Percentiles rank a stretch among this genome's conserved stretches.
These are phyloP conservation scores for Phaeomoniella chlamydospora DNA, from an alignment of 2,329 filamentous ascomycete species.

Conservation along the genomic window DNA sequence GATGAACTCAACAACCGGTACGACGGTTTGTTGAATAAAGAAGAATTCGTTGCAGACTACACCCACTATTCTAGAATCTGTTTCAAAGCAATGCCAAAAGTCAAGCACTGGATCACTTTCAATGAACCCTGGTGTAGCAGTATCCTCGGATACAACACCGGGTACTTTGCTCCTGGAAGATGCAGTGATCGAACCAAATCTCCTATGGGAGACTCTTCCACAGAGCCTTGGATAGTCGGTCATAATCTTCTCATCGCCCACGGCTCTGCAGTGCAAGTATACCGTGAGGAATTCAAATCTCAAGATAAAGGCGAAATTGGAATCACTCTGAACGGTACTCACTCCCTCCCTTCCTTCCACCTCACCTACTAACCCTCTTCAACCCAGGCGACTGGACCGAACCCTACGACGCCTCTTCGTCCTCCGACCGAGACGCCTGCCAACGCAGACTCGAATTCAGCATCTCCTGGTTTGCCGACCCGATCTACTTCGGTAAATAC, in stretches of 20 bases:
- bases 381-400: conserved; percentile 58
- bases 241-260: conserved; percentile 72
- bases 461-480: conserved; percentile 80
- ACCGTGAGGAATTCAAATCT: conserved; percentile 68
- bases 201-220: conserved; percentile 55
- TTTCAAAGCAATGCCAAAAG: conserved; percentile 60
- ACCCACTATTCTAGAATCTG: conserved; percentile 63
- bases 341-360: background rate
- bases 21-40: conserved; percentile 63
- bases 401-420: conserved; percentile 68
- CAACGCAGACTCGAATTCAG: conserved; percentile 75
- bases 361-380: background rate
- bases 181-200: conserved; percentile 62
- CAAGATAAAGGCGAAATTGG: conserved; percentile 63
- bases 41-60: conserved; percentile 72
- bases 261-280: conserved; percentile 65
- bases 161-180: conserved; percentile 68
- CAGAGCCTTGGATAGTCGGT: conserved; percentile 70
- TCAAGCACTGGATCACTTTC: conserved; percentile 82
- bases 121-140: conserved; percentile 82
- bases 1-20: conserved; percentile 67
- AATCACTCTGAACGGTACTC: conserved; percentile 67
- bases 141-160: conserved; percentile 65
- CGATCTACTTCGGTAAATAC: conserved; percentile 73
- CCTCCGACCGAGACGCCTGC: conserved; percentile 59